phyloP scores from a whole-genome alignment of 2,329 filamentous ascomycete genomes.

The Pleomassaria siparia region DNA sequence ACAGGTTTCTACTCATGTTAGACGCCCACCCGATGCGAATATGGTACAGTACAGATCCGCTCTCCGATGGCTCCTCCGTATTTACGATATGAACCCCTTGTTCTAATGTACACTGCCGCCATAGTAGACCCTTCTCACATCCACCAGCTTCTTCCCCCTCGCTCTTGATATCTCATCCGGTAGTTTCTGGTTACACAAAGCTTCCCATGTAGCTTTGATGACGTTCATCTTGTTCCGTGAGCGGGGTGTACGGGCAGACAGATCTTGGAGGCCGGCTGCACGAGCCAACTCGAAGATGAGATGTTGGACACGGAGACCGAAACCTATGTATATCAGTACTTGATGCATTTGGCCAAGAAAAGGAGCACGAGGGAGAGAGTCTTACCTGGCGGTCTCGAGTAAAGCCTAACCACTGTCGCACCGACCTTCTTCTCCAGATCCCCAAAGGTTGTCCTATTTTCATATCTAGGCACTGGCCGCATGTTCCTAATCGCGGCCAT shows the following conservation, averaged over 20 bases:
- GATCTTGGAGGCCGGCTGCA: conserved; percentile 80
- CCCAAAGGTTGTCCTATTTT: conserved; percentile 88
- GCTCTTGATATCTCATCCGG: conserved; percentile 89
- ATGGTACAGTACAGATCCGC: conserved; percentile 11
- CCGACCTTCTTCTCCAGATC: conserved; percentile 81
- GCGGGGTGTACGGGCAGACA: conserved; percentile 79
- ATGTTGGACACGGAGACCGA: conserved; percentile 87
- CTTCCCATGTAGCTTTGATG: conserved; percentile 85
- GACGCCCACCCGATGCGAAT: conserved; percentile 13
- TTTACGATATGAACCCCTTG: not conserved
- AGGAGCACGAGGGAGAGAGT: conserved; percentile 10
- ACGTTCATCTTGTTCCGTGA: conserved; percentile 97
- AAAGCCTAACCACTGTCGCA: conserved; percentile 81
- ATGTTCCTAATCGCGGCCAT: conserved; percentile 87
- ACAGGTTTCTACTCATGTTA: conserved; percentile 19
- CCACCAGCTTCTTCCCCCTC: conserved; percentile 90
- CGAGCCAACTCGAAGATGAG: conserved; percentile 95
- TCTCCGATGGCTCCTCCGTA: not conserved
- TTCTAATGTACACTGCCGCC: conserved; percentile 59
- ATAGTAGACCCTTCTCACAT: conserved; percentile 97
- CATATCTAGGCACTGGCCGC: conserved; percentile 88
- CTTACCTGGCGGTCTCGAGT: conserved; percentile 83
- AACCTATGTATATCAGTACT: conserved; percentile 60
- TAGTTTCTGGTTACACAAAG: conserved; percentile 78
- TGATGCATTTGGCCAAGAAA: not conserved